A percentile compares a stretch with the other conserved stretches of the same genome.
phyloP scores from a whole-genome alignment of 345 rosid species.

The Psidium friedrichsthalianum region DNA sequence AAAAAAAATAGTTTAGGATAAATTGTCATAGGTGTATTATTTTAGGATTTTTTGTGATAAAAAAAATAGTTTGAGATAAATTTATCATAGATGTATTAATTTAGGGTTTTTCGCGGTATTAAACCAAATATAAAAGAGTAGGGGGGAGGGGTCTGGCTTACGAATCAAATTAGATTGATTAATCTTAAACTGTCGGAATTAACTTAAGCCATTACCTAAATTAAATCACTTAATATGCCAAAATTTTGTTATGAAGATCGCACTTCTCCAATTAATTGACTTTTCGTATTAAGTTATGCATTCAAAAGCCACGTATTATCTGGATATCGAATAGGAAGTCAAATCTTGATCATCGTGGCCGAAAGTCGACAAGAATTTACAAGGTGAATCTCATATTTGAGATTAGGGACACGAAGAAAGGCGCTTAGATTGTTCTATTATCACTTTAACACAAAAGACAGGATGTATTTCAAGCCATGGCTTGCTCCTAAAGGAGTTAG shows the following conservation, averaged over 20 bases:
- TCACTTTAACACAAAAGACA: not conserved
- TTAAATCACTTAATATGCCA: not conserved
- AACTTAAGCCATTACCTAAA: not conserved
- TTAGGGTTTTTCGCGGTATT: too few relatives aligned
- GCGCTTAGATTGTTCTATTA: not conserved
- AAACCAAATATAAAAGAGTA: too few relatives aligned
- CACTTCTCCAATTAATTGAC: not conserved
- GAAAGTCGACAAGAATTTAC: not conserved
- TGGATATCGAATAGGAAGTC: not conserved
- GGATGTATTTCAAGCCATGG: not conserved
- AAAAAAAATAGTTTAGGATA: too few relatives aligned
- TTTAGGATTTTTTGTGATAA: too few relatives aligned
- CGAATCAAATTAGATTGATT: not conserved
- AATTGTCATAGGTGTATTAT: too few relatives aligned
- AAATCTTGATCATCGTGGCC: not conserved
- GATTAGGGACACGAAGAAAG: not conserved
- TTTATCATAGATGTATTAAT: too few relatives aligned
- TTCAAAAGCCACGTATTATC: rapidly evolving
- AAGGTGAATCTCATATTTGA: not conserved
- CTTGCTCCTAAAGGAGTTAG: not conserved
- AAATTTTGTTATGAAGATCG: not conserved
- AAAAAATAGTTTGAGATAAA: too few relatives aligned
- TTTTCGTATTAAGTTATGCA: not conserved
- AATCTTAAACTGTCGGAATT: not conserved
- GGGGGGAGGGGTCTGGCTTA: not conserved